These are phyloP conservation scores for Apiosordaria backusii DNA, from an alignment of 495 filamentous ascomycete genomes.

Conservation along the genomic window DNA sequence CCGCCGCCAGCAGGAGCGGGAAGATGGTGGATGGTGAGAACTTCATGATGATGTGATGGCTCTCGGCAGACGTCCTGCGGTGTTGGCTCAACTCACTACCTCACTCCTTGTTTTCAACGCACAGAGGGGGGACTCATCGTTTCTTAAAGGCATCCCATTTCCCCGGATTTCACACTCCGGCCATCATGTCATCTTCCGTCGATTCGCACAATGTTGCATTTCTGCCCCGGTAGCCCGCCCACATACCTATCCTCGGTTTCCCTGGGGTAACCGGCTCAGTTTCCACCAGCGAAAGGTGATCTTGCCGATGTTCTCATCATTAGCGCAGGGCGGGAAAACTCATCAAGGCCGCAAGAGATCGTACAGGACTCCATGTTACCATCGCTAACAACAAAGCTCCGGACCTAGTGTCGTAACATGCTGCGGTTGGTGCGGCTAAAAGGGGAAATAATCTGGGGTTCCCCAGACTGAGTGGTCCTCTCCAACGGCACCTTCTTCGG, in stretches of 20 bases:
- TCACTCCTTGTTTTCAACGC: not conserved
- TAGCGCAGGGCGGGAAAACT: not conserved
- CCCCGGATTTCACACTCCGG: not conserved
- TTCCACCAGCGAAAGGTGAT: not conserved
- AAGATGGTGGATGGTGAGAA: constrained; percentile 1
- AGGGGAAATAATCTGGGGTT: not conserved
- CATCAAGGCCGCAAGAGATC: not conserved
- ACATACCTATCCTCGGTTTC: not conserved
- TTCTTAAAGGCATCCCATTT: not conserved
- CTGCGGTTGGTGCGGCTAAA: not conserved
- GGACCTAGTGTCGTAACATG: not conserved
- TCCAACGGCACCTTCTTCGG: not conserved
- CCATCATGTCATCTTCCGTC: not conserved
- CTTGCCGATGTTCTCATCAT: not conserved
- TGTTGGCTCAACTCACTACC: not conserved
- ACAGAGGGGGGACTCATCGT: not conserved
- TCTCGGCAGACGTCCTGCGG: too few species aligned
- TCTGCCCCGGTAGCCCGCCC: not conserved
- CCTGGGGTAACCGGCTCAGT: not conserved
- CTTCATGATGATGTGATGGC: constrained; percentile 11
- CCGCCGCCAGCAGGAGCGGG: constrained; percentile 6
- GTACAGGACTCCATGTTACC: not conserved
- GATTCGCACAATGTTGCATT: not conserved
- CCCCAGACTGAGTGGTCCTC: not conserved
- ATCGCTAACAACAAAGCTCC: not conserved